phyloP scores from a whole-genome alignment of 257 asterid genomes.

The Ilex asprella region DNA sequence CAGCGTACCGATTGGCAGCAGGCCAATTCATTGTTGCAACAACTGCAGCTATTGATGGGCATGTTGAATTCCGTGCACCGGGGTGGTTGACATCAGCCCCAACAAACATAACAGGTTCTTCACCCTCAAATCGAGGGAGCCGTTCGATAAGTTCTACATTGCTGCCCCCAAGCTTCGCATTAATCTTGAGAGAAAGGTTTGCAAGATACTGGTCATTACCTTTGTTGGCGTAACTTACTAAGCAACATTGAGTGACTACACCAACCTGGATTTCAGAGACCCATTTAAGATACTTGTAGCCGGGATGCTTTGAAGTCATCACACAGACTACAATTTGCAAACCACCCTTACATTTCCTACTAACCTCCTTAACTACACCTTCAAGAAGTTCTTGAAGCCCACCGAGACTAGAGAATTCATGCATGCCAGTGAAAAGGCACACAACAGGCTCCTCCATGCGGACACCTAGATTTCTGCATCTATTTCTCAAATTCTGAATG shows the following conservation, averaged over 20 bases:
- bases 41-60: constrained; percentile 80
- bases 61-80: constrained; percentile 26
- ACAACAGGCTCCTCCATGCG: constrained; percentile 37
- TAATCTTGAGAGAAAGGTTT: constrained; percentile 60
- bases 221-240: constrained; percentile 17
- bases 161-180: constrained; percentile 72
- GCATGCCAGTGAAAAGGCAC: constrained; percentile 17
- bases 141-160: constrained; percentile 42
- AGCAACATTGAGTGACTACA: constrained; percentile 60
- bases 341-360: constrained; percentile 8
- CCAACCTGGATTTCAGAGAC: constrained; percentile 53
- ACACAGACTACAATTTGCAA: constrained; percentile 54
- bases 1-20: constrained; percentile 58
- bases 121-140: constrained; percentile 32
- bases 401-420: constrained; percentile 20
- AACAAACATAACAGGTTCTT: constrained; percentile 67
- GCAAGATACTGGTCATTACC: constrained; percentile 50
- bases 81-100: constrained; percentile 95
- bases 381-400: constrained; percentile 30
- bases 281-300: constrained; percentile 63
- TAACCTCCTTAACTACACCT: constrained; percentile 21
- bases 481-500: constrained; percentile 20
- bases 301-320: constrained; percentile 40
- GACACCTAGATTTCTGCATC: constrained; percentile 36
- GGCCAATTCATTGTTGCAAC: constrained; percentile 75